A percentile compares a stretch with the other conserved stretches of the same genome.
phyloP scores from a whole-genome alignment of 2,329 filamentous ascomycete species.

The Erysiphe neolycopersici region DNA sequence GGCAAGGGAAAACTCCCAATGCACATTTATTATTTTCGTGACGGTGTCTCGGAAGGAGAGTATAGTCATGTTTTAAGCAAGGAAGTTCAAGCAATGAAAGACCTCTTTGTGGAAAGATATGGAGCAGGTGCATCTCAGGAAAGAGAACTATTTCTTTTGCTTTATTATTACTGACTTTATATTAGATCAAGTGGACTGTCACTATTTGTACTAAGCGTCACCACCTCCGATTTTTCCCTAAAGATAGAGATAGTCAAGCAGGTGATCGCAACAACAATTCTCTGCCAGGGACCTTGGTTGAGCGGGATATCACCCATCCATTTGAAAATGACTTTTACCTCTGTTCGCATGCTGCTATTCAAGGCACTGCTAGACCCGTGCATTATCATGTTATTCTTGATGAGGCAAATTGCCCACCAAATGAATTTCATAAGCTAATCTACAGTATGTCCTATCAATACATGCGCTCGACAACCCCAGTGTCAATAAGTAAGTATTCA shows the following conservation, averaged over 20 bases:
- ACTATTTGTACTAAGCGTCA: constrained; percentile 83
- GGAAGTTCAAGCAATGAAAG: constrained; percentile 50
- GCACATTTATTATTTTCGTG: constrained; percentile 78
- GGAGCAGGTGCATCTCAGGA: constrained; percentile 8
- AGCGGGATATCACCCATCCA: constrained; percentile 71
- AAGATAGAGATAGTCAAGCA: constrained; percentile 19
- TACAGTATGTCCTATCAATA: constrained; percentile 94
- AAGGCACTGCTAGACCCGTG: constrained; percentile 77
- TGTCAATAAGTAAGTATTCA: constrained; percentile 25
- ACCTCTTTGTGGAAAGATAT: constrained; percentile 20
- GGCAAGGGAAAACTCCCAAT: constrained; percentile 27
- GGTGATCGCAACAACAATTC: constrained; percentile 59
- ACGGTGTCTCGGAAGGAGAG: constrained; percentile 74
- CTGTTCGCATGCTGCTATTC: constrained; percentile 51
- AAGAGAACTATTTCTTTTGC: constrained; percentile 1
- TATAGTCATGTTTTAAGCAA: constrained; percentile 52
- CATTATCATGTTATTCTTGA: constrained; percentile 80
- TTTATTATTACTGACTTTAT: constrained; percentile 1
- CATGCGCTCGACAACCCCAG: constrained; percentile 69
- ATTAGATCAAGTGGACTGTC: constrained; percentile 41
- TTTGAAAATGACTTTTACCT: constrained; percentile 21
- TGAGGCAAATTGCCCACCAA: constrained; percentile 39
- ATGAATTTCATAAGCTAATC: constrained; percentile 60
- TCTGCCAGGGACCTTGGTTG: constrained; percentile 64
- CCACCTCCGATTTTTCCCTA: constrained; percentile 77